Evolutionary conservation across 306 rosid genomes (phyloP).

Genomic region (Sesbania bispinosa): DNA sequence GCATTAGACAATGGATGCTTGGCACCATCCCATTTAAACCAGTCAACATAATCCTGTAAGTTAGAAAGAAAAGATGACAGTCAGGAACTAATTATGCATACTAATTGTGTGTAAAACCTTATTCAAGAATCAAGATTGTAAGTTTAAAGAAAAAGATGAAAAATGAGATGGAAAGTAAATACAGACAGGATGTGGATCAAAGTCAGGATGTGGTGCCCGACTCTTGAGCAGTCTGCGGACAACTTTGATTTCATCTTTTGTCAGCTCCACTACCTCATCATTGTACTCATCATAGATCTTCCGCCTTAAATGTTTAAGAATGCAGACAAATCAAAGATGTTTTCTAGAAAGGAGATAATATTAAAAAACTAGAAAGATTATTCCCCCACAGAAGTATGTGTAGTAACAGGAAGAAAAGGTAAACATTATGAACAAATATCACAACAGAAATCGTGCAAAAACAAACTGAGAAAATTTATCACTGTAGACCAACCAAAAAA

Average conservation of each 20-base stretch:
- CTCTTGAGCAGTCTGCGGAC: constrained; percentile 60
- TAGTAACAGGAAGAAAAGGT: not conserved
- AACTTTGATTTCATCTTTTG: constrained; percentile 61
- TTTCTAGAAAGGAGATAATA: not conserved
- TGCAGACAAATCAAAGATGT: constrained; percentile 7
- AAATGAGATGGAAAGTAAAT: constrained; percentile 9
- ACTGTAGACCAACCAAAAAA: constrained; percentile 10
- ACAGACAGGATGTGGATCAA: constrained; percentile 76
- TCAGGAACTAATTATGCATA: not conserved
- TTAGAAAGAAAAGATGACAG: constrained; percentile 4
- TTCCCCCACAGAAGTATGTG: not conserved
- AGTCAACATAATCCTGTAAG: constrained; percentile 75
- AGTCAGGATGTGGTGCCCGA: constrained; percentile 78
- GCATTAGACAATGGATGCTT: constrained; percentile 86
- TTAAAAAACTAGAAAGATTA: not conserved
- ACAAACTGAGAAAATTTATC: not conserved
- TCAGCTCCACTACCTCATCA: constrained; percentile 72
- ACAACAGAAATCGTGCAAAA: constrained; percentile 6
- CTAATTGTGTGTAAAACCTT: not conserved
- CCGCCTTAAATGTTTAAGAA: constrained; percentile 53
- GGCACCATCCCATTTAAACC: constrained; percentile 90
- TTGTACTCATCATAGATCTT: constrained; percentile 73
- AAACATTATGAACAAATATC: not conserved
- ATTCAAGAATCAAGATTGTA: not conserved
- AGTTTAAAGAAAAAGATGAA: constrained; percentile 1